A percentile compares a stretch with the other conserved stretches of the same genome.
These are phyloP conservation scores for Pythium brachiatum DNA, from an alignment of 352 stramenopile species.

Conservation along the genomic window DNA sequence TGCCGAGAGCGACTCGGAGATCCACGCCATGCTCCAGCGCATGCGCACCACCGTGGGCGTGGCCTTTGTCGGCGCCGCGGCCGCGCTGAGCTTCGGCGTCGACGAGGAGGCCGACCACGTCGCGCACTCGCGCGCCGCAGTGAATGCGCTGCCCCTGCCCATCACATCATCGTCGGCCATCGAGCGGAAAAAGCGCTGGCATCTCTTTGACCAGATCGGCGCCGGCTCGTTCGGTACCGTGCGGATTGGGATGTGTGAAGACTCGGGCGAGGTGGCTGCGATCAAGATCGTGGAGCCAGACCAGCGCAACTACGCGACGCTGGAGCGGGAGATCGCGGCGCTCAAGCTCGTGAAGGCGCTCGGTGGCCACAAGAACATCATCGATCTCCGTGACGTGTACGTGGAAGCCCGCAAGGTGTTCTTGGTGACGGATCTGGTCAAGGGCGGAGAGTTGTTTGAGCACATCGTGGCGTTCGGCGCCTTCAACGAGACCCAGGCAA, in stretches of 20 bases:
- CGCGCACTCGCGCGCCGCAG: slow-evolving; percentile 35
- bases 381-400: slow-evolving; percentile 82
- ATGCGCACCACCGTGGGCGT: slow-evolving; percentile 36
- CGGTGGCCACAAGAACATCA: slow-evolving; percentile 84
- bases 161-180: slow-evolving; percentile 9
- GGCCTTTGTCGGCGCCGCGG: slow-evolving; percentile 44
- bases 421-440: slow-evolving; percentile 86
- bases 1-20: slow-evolving; percentile 15
- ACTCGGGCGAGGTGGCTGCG: slow-evolving; percentile 65
- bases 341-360: slow-evolving; percentile 71
- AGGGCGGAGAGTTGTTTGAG: slow-evolving; percentile 90
- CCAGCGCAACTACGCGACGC: slow-evolving; percentile 38
- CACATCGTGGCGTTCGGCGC: slow-evolving; percentile 75
- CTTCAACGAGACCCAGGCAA: slow-evolving; percentile 49
- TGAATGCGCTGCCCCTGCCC: neutral
- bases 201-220: slow-evolving; percentile 73
- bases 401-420: slow-evolving; percentile 73
- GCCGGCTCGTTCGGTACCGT: slow-evolving; percentile 70
- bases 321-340: slow-evolving; percentile 71
- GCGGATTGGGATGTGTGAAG: slow-evolving; percentile 59
- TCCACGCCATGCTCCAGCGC: slow-evolving; percentile 16
- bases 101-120: slow-evolving; percentile 34
- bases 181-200: slow-evolving; percentile 38
- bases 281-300: slow-evolving; percentile 70
- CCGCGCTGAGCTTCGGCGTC: slow-evolving; percentile 39